Conservation (phyloP, 1,139 yeast species). For the Magnusiomyces suaveolens region DNA sequence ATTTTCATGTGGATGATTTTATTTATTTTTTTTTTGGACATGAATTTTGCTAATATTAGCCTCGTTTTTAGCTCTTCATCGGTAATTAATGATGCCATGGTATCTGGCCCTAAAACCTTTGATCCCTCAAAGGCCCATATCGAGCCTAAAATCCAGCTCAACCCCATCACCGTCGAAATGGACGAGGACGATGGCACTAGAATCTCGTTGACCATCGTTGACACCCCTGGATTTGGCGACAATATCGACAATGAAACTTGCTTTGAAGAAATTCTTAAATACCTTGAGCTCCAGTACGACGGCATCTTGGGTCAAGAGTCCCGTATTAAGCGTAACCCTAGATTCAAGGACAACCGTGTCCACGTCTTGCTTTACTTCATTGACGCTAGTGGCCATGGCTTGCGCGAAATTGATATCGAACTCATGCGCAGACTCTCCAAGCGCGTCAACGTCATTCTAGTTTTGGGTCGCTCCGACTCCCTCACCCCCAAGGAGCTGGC, state of each 20-base stretch:
- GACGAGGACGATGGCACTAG: conserved; percentile 29
- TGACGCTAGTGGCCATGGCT: conserved; percentile 65
- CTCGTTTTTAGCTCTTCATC: conserved; percentile 10
- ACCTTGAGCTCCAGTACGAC: conserved; percentile 79
- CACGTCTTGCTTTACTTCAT: conserved; percentile 62
- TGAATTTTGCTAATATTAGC: background rate
- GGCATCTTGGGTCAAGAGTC: conserved; percentile 87
- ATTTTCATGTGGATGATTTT: too few species aligned
- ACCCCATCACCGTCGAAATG: conserved; percentile 40
- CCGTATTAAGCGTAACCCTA: conserved; percentile 73
- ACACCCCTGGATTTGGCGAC: conserved; percentile 81
- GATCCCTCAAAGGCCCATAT: conserved; percentile 39
- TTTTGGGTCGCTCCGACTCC: conserved; percentile 75
- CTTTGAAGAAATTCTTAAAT: conserved; percentile 61
- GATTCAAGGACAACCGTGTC: conserved; percentile 62
- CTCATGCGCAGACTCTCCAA: conserved; percentile 67
- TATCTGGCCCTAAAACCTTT: conserved; percentile 7
- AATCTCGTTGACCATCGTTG: conserved; percentile 45
- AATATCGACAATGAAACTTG: conserved; percentile 55
- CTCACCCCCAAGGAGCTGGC: conserved; percentile 66
- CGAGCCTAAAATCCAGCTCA: conserved; percentile 43
- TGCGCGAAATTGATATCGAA: conserved; percentile 59
- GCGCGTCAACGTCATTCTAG: conserved; percentile 77
- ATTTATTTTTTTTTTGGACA: background rate
- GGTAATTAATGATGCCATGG: background rate